A percentile compares a stretch with the other conserved stretches of the same genome.
phyloP scores from a whole-genome alignment of 2,329 filamentous ascomycete genomes.

The Hymenoscyphus fraxineus region DNA sequence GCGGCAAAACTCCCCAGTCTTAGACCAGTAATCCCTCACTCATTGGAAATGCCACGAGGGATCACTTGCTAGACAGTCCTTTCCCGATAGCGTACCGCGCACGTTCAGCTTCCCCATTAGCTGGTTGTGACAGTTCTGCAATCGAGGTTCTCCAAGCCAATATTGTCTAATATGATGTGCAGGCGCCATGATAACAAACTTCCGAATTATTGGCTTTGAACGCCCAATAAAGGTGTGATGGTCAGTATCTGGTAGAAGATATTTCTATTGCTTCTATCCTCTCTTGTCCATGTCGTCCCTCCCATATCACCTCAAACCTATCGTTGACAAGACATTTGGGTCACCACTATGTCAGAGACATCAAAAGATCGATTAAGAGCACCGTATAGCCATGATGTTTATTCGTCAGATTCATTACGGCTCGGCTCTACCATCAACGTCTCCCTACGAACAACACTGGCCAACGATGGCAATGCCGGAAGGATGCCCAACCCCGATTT shows the following conservation, averaged over 20 bases:
- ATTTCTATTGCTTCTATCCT: background rate
- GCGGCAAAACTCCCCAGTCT: conserved; percentile 13
- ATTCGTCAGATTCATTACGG: conserved; percentile 7
- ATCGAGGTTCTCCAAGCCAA: conserved; percentile 4
- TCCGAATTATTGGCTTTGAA: conserved; percentile 1
- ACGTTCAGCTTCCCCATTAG: conserved; percentile 18
- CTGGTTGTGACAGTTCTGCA: conserved; percentile 9
- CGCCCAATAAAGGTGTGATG: conserved; percentile 5
- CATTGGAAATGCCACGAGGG: conserved; percentile 9
- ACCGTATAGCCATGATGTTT: conserved; percentile 2
- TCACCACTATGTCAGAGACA: conserved; percentile 1
- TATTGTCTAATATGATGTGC: conserved; percentile 16
- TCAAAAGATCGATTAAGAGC: conserved; percentile 1
- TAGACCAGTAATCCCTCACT: conserved; percentile 3
- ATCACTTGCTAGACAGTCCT: conserved; percentile 9
- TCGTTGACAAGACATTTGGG: background rate
- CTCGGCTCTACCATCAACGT: conserved; percentile 8
- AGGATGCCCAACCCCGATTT: conserved; percentile 9
- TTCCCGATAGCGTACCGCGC: conserved; percentile 11
- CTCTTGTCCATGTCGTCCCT: background rate
- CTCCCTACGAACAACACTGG: conserved; percentile 5
- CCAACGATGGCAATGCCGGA: conserved; percentile 6
- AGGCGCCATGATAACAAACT: conserved; percentile 13
- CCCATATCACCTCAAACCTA: background rate
- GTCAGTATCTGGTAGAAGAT: background rate